Evolutionary conservation across 2,329 filamentous ascomycete species (phyloP).

Genomic region (Diaporthe velutina): DNA sequence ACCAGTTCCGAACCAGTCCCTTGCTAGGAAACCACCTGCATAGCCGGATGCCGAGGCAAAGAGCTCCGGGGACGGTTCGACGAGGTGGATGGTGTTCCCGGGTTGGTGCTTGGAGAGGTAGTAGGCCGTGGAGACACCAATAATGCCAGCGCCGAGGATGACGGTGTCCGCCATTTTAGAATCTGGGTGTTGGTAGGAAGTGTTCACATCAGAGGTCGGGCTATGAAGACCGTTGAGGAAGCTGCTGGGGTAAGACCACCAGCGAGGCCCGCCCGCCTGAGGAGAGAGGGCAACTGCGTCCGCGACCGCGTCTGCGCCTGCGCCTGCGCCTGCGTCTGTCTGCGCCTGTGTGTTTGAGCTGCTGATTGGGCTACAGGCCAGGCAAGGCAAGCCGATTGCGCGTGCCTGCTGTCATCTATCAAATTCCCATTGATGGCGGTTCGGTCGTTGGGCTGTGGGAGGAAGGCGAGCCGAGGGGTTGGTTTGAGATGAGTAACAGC

Average conservation of each 20-base stretch:
- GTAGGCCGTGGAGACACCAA: constrained; percentile 79
- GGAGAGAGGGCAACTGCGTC: neutral
- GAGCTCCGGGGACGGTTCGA: constrained; percentile 64
- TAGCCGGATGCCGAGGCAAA: constrained; percentile 82
- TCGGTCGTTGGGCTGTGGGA: neutral
- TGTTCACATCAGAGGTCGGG: constrained; percentile 3
- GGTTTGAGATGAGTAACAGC: constrained; percentile 25
- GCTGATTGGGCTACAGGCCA: neutral
- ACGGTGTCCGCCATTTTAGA: constrained; percentile 64
- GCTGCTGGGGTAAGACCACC: constrained; percentile 19
- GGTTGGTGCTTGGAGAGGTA: constrained; percentile 70
- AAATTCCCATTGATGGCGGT: neutral
- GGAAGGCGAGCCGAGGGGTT: constrained; percentile 1
- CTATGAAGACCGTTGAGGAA: constrained; percentile 22
- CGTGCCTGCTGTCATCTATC: constrained; percentile 20
- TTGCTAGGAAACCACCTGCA: constrained; percentile 80
- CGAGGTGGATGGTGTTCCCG: constrained; percentile 58
- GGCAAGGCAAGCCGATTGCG: neutral
- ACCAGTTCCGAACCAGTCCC: constrained; percentile 76
- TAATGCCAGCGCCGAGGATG: constrained; percentile 78
- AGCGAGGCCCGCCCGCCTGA: constrained; percentile 9
- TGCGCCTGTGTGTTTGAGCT: neutral
- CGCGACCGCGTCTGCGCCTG: neutral
- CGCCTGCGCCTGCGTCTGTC: neutral
- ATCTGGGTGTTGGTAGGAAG: constrained; percentile 12